Conservation (phyloP, 352 stramenopile genomes). For the Discostella stelligera region DNA sequence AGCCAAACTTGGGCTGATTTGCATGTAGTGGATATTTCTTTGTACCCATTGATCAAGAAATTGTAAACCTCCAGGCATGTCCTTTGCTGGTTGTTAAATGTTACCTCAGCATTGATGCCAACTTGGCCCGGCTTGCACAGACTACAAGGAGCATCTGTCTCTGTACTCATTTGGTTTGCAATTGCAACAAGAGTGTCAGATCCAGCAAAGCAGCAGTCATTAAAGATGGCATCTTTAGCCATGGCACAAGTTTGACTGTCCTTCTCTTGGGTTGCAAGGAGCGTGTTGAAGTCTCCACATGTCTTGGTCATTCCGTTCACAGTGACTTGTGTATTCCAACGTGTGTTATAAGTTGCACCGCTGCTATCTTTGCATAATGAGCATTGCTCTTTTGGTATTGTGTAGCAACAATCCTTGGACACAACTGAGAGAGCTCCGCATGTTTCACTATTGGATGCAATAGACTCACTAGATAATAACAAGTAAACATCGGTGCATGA, state of each 20-base stretch:
- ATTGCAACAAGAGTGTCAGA: conserved; percentile 48
- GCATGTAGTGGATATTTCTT: conserved; percentile 24
- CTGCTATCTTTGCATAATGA: conserved; percentile 53
- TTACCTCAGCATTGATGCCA: conserved; percentile 43
- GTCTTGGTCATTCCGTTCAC: conserved; percentile 54
- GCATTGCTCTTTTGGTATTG: conserved; percentile 45
- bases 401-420: conserved; percentile 52
- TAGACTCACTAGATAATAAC: conserved; percentile 44
- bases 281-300: conserved; percentile 61
- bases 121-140: conserved; percentile 49
- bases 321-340: conserved; percentile 57
- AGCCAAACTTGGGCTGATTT: conserved; percentile 26
- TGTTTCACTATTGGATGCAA: conserved; percentile 37
- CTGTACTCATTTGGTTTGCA: conserved; percentile 22
- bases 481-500: conserved; percentile 59
- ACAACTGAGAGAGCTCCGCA: conserved; percentile 30
- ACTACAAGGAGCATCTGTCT: conserved; percentile 43
- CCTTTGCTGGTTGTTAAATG: conserved; percentile 45
- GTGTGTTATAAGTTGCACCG: conserved; percentile 57
- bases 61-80: conserved; percentile 53
- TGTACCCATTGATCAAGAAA: conserved; percentile 35
- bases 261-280: conserved; percentile 56
- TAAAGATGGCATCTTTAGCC: conserved; percentile 54
- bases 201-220: conserved; percentile 58
- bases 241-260: conserved; percentile 49